These are phyloP conservation scores for Cercophora newfieldiana DNA, from an alignment of 495 filamentous ascomycete species.

Conservation along the genomic window DNA sequence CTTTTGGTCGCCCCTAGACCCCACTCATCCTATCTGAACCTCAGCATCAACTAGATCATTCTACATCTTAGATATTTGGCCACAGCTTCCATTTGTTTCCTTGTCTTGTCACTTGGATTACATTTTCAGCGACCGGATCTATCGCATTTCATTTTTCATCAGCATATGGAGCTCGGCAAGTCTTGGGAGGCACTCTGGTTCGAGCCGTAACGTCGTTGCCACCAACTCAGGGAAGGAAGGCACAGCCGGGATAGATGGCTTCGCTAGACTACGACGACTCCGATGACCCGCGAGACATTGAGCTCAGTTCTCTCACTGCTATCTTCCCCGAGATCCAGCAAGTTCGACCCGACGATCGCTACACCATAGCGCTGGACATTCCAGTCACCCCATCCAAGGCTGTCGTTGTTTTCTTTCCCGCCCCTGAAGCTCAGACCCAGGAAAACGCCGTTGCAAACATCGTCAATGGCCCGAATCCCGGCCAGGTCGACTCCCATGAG, in stretches of 20 bases:
- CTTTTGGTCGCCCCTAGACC: not conserved
- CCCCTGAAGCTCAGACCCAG: constrained; percentile 40
- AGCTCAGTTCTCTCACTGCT: constrained; percentile 78
- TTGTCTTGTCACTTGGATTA: not conserved
- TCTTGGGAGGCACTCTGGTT: constrained; percentile 1
- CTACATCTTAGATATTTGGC: not conserved
- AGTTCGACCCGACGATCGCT: constrained; percentile 58
- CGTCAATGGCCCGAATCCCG: constrained; percentile 13
- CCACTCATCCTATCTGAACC: not conserved
- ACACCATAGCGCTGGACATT: constrained; percentile 68
- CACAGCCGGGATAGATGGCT: constrained; percentile 17
- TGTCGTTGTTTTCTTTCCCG: constrained; percentile 68
- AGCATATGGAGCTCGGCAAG: not conserved
- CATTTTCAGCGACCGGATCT: not conserved
- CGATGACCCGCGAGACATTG: constrained; percentile 72
- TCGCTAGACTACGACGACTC: constrained; percentile 24
- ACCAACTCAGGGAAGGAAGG: not conserved
- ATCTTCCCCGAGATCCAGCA: constrained; percentile 83
- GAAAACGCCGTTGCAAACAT: not conserved
- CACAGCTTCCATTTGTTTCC: not conserved
- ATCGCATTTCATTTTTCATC: not conserved
- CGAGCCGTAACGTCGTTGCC: not conserved
- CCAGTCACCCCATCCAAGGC: constrained; percentile 69
- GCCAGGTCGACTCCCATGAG: constrained; percentile 54
- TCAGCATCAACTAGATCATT: not conserved